Evolutionary conservation across 1,139 yeast genomes (phyloP).

Genomic region (Pichia sp.): DNA sequence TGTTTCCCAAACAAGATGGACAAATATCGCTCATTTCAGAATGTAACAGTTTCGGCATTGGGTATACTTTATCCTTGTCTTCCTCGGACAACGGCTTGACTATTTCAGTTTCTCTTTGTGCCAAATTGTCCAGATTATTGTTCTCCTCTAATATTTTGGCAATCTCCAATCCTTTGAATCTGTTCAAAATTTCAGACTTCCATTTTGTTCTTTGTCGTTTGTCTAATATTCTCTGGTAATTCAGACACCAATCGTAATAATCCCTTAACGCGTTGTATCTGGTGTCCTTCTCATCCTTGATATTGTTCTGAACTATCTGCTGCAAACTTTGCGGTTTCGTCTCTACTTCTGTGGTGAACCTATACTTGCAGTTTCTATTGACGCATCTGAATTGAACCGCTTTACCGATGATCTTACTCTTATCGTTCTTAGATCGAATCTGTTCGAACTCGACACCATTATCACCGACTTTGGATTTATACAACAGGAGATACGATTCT

Average conservation of each 20-base stretch:
- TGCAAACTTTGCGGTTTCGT: slow-evolving; percentile 32
- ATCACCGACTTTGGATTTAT: neutral
- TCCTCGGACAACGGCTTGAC: neutral
- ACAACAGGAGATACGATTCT: slow-evolving; percentile 10
- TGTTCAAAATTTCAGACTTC: slow-evolving; percentile 18
- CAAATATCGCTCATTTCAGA: slow-evolving; percentile 9
- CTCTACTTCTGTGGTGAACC: slow-evolving; percentile 27
- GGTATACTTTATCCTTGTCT: neutral
- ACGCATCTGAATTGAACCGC: slow-evolving; percentile 31
- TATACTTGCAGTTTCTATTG: slow-evolving; percentile 25
- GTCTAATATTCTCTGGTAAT: slow-evolving; percentile 10
- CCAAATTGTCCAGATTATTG: neutral
- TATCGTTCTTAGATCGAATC: slow-evolving; percentile 12
- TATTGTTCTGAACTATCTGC: slow-evolving; percentile 18
- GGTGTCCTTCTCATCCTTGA: neutral
- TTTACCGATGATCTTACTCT: slow-evolving; percentile 24
- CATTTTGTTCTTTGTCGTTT: slow-evolving; percentile 10
- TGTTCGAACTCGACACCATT: slow-evolving; percentile 1
- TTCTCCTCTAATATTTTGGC: slow-evolving; percentile 14
- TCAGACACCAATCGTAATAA: slow-evolving; percentile 10
- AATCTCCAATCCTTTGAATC: slow-evolving; percentile 25
- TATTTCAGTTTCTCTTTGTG: neutral
- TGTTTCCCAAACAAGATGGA: slow-evolving; percentile 8
- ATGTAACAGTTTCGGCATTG: slow-evolving; percentile 6
- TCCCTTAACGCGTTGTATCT: slow-evolving; percentile 6